phyloP scores from a whole-genome alignment of 148 eudicot species.

The Vaccinium corymbosum region DNA sequence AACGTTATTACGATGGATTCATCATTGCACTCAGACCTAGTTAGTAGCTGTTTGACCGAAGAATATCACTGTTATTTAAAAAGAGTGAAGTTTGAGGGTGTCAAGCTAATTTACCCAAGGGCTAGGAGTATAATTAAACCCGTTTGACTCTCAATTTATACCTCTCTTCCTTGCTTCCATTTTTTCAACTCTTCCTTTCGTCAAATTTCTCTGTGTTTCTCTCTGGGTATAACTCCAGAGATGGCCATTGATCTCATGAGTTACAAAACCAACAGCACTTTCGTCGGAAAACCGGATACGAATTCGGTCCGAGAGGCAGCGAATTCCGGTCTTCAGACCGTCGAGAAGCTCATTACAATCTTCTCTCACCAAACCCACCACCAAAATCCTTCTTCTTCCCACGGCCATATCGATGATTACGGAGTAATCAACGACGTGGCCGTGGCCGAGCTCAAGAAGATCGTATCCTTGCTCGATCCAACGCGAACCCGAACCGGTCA shows the following conservation, averaged over 20 bases:
- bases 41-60: background rate
- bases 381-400: background rate
- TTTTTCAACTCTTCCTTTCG: background rate
- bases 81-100: background rate
- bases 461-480: constrained; percentile 29
- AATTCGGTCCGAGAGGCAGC: background rate
- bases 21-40: background rate
- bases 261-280: background rate
- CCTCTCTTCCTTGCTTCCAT: background rate
- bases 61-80: background rate
- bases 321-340: background rate
- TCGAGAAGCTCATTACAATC: background rate
- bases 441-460: constrained; percentile 41
- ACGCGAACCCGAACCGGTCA: constrained; percentile 67
- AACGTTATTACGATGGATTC: background rate
- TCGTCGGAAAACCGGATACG: background rate
- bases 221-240: background rate
- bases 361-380: constrained; percentile 23
- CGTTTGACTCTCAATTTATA: background rate
- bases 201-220: background rate
- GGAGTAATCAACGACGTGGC: constrained; percentile 40
- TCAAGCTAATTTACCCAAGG: background rate
- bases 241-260: background rate
- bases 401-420: constrained; percentile 21
- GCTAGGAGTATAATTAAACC: background rate